These are phyloP conservation scores for Suillus lakei DNA, from an alignment of 768 basidiomycete species.

Conservation along the genomic window DNA sequence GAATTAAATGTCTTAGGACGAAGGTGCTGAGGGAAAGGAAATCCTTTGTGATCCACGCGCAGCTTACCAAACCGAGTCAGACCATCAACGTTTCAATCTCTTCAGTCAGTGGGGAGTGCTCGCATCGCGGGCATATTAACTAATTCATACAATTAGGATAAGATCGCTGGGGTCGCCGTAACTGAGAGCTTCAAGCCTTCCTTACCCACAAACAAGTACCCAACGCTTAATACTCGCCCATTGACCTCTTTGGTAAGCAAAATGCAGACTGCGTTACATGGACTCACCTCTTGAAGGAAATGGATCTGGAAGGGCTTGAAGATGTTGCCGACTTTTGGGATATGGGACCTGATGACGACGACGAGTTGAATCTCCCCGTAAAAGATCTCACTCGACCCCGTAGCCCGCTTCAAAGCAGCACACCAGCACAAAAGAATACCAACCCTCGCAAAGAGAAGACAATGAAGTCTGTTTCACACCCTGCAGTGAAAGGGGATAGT, in stretches of 20 bases:
- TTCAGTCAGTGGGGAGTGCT: slow-evolving; percentile 50
- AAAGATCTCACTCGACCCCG: slow-evolving; percentile 42
- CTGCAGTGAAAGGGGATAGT: background rate
- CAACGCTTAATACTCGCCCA: slow-evolving; percentile 75
- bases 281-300: slow-evolving; percentile 50
- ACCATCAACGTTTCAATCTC: slow-evolving; percentile 59
- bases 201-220: slow-evolving; percentile 59
- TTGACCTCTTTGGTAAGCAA: slow-evolving; percentile 54
- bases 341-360: slow-evolving; percentile 40
- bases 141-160: slow-evolving; percentile 57
- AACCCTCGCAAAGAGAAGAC: background rate
- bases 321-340: slow-evolving; percentile 73
- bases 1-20: slow-evolving; percentile 51
- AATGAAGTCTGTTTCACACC: background rate
- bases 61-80: slow-evolving; percentile 80
- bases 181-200: slow-evolving; percentile 60
- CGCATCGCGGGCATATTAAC: slow-evolving; percentile 16
- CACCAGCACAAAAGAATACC: background rate
- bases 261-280: background rate
- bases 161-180: slow-evolving; percentile 67
- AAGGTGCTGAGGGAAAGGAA: slow-evolving; percentile 64
- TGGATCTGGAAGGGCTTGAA: slow-evolving; percentile 68
- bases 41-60: slow-evolving; percentile 60
- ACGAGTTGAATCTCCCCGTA: slow-evolving; percentile 20
- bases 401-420: background rate